Evolutionary conservation across 2,329 filamentous ascomycete genomes (phyloP).

Genomic region (Bipolaris sorokiniana): DNA sequence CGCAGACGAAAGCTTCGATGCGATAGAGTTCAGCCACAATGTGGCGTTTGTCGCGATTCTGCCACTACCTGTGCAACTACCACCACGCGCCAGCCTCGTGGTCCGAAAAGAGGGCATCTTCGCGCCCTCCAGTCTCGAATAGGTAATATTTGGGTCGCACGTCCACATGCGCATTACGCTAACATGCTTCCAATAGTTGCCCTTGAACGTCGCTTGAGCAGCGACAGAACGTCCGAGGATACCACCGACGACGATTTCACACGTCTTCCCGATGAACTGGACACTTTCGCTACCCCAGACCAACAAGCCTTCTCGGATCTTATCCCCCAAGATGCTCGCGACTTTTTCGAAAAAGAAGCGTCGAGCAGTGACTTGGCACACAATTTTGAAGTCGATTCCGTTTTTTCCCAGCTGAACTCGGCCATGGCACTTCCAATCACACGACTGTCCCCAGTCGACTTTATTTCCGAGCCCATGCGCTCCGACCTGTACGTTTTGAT

Average conservation of each 20-base stretch:
- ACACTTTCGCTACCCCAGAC: background rate
- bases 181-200: background rate
- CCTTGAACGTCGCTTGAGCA: background rate
- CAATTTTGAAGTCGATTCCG: background rate
- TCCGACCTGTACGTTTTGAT: background rate
- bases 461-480: background rate
- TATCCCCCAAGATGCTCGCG: background rate
- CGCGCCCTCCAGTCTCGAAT: slow-evolving; percentile 1
- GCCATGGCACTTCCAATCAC: background rate
- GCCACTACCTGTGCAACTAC: background rate
- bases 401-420: background rate
- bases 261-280: background rate
- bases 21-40: slow-evolving; percentile 1
- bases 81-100: background rate
- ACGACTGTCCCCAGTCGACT: background rate
- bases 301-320: background rate
- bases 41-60: background rate
- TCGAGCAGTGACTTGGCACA: background rate
- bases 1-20: slow-evolving; percentile 3
- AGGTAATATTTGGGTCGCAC: background rate
- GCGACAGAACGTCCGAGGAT: background rate
- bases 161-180: background rate
- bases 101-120: background rate
- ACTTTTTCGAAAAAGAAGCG: background rate
- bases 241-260: background rate